Percentiles rank a stretch among this genome's conserved stretches.
These are phyloP conservation scores for Rugonectria rugulosa DNA, from an alignment of 2,329 filamentous ascomycete genomes.

Conservation along the genomic window DNA sequence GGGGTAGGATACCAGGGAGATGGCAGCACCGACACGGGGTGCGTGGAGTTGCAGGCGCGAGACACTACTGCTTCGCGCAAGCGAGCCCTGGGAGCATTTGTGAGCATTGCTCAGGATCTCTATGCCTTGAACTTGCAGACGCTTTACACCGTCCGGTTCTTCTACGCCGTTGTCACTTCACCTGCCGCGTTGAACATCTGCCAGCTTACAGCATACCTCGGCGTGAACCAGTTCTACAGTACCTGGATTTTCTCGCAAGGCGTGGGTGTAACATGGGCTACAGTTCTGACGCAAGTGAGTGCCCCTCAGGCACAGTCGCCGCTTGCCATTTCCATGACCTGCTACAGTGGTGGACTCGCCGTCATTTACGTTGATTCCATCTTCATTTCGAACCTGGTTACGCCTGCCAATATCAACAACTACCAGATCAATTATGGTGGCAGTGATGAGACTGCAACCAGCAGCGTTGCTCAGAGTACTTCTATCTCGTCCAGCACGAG, in stretches of 20 bases:
- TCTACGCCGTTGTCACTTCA: conserved; percentile 20
- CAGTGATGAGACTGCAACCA: neutral
- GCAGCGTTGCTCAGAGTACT: neutral
- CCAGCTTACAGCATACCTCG: conserved; percentile 21
- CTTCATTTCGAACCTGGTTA: conserved; percentile 34
- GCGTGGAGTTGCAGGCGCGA: conserved; percentile 18
- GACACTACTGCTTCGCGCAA: neutral
- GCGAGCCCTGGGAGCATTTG: conserved; percentile 12
- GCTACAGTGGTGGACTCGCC: conserved; percentile 11
- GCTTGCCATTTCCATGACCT: conserved; percentile 11
- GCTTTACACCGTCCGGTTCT: conserved; percentile 30
- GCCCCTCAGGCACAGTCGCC: neutral
- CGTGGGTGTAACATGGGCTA: neutral
- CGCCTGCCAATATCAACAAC: conserved; percentile 24
- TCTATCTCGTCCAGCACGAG: neutral
- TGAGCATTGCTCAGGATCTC: conserved; percentile 17
- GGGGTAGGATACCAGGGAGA: conserved; percentile 13
- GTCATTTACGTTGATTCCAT: conserved; percentile 25
- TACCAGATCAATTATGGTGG: conserved; percentile 20
- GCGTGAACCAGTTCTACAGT: conserved; percentile 6
- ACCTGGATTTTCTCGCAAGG: conserved; percentile 3
- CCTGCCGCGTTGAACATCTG: conserved; percentile 15
- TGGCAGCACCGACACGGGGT: conserved; percentile 13
- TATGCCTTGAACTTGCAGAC: conserved; percentile 7
- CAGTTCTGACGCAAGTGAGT: neutral